Conservation (phyloP, 306 rosid species). For the Comarum palustre region DNA sequence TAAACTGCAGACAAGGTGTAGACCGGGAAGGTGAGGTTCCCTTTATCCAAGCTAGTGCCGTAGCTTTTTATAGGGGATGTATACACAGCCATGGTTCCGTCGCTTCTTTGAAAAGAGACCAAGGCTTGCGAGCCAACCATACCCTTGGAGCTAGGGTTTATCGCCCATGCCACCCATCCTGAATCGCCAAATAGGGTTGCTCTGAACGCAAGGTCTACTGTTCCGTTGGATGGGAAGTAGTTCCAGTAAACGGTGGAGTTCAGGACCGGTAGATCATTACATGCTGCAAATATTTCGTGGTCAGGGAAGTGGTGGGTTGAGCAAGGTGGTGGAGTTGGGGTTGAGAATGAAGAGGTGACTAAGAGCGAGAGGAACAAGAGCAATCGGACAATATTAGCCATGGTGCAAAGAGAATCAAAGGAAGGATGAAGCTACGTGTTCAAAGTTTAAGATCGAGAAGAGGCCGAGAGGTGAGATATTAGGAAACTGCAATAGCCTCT, state of each 20-base stretch:
- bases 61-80: slow-evolving; percentile 26
- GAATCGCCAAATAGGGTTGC: slow-evolving; percentile 4
- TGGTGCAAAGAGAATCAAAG: neutral
- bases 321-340: neutral
- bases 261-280: slow-evolving; percentile 24
- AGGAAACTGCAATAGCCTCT: neutral
- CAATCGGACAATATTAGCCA: neutral
- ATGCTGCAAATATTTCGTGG: slow-evolving; percentile 9
- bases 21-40: slow-evolving; percentile 26
- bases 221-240: slow-evolving; percentile 18
- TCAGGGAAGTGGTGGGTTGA: neutral
- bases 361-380: neutral
- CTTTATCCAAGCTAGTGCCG: slow-evolving; percentile 10
- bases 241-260: slow-evolving; percentile 35
- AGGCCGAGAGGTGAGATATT: neutral
- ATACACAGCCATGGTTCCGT: slow-evolving; percentile 22
- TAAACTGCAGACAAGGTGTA: slow-evolving; percentile 8
- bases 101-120: neutral
- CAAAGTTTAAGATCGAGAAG: neutral
- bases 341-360: neutral
- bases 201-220: slow-evolving; percentile 32
- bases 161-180: slow-evolving; percentile 45
- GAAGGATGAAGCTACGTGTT: neutral
- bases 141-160: slow-evolving; percentile 38
- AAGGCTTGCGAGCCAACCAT: slow-evolving; percentile 47